Evolutionary conservation across 192 early-diverging fungal species (phyloP).

Genomic region (Backusella sp.): DNA sequence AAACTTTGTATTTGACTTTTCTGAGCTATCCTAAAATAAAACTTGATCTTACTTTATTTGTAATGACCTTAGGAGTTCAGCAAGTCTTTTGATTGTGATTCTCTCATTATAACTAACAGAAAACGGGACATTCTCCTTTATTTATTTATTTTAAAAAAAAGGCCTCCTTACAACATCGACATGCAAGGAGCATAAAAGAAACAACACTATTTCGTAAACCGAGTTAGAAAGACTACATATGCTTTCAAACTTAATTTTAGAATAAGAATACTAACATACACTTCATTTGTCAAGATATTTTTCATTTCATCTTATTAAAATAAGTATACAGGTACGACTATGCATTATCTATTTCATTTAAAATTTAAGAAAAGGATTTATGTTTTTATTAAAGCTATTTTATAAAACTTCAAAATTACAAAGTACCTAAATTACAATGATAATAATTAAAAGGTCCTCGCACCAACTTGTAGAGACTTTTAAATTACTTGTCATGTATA

Average conservation of each 20-base stretch:
- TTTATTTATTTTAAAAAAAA: neutral
- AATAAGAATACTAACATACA: neutral
- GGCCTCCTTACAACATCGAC: neutral
- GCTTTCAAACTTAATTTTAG: neutral
- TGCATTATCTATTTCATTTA: neutral
- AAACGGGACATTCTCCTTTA: neutral
- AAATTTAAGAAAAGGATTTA: too few relatives aligned
- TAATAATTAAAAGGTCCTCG: neutral
- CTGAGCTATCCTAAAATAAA: neutral
- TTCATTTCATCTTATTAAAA: neutral
- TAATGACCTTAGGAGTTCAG: neutral
- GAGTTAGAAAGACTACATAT: neutral
- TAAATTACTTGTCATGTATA: too few relatives aligned
- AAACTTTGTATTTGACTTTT: neutral
- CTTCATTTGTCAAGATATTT: neutral
- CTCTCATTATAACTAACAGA: neutral
- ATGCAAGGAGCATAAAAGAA: neutral
- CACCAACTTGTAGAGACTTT: neutral
- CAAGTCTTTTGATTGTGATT: too few relatives aligned
- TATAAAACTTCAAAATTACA: neutral
- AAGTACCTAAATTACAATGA: neutral
- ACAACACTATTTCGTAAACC: neutral
- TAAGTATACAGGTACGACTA: neutral
- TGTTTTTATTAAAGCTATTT: neutral
- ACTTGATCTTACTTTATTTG: neutral